Evolutionary conservation across 768 basidiomycete species (phyloP), one percentile per base, ranked within the genome.

Genomic region (Obba rivulosa): DNA sequence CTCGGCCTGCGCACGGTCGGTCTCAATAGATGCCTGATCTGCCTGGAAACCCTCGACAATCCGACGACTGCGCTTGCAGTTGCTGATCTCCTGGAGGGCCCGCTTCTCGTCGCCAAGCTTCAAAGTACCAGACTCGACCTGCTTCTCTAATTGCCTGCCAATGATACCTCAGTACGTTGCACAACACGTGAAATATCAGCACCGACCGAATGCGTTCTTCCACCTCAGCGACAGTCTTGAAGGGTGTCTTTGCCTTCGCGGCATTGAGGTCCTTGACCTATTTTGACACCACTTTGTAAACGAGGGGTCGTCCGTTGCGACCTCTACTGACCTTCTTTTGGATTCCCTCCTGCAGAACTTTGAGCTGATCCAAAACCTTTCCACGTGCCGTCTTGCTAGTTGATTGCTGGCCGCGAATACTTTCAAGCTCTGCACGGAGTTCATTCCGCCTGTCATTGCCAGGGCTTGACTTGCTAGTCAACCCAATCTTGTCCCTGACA

Each of bases 101-200:
- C 92, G 85, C 70, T 96, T 97, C 69, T 99, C 96, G 48, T 96
- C 94, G 22, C 84, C 92, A 50, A 98, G 76, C 63, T 91, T 96
- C 77, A 99, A 76, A 50, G 59, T 80, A 21, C 95, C 95, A 4
- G 90, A 90, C 62, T 98, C 95, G 45, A 99, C 84, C 63, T 92
- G 88, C 61, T 80, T 85, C 43, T 98, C 90, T 51, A 96, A 73
- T 52, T 83, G 74, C 58, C 92, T 94, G 59, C 35, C 49, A n/a
- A 46, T 41, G 25, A 48, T 53, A 51, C 37, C 51, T 42, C 24
- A 48, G 35, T 47, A 49, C 55, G 46, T 39, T 31, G 10, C 3
- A 8, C 9, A 36, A 50, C 53, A 34, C 49, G 22, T 18, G 40
- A 48, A 31, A 28, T 3, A 34, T 25, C 22, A 50, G 52, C 3